Evolutionary conservation across 495 filamentous ascomycete species (phyloP), one percentile per base, ranked within the genome.

Genomic region (Aspergillus taichungensis): DNA sequence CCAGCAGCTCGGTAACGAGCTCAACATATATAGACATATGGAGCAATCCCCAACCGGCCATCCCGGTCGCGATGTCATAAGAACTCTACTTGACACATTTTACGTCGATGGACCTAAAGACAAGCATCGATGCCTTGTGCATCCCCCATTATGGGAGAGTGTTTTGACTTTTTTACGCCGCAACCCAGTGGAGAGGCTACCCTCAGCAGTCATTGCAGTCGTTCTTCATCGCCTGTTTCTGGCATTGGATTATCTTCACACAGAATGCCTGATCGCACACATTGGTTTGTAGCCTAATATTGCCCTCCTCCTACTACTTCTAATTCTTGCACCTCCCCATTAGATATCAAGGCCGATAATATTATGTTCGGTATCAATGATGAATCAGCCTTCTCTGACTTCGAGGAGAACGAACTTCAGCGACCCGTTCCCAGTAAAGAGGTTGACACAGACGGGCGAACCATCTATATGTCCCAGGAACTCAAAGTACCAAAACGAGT

Each of bases 251-350:
- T 65, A 63, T 41, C 48, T 65, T 8, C 61, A 65, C 46, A 57
- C 57, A 31, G 54, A 61, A 29, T 60, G 62, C 47, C 67, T 71
- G 42, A 64, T 73, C 30, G 60, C 66, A 31, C 59, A 62, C 6
- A 64, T 59, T 29, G 53, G 43, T 42, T 24, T 24, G 18, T 39
- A 24, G 7, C 13, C 37, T 36, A 46, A 27, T 18, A 28, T 33
- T 27, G 6, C 28, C 35, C 30, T 18, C 32, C n/a, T n/a, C n/a
- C n/a, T n/a, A n/a, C n/a, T n/a, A n/a, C n/a, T n/a, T n/a, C n/a
- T n/a, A n/a, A n/a, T n/a, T n/a, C n/a, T n/a, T n/a, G n/a, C n/a
- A n/a, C n/a, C n/a, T n/a, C n/a, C n/a, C n/a, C n/a, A n/a, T n/a
- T 37, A 57, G 48, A 52, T 27, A 38, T 57, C 11, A 48, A 57